phyloP scores from a whole-genome alignment of 2,329 filamentous ascomycete genomes.

The Fusarium sp. region DNA sequence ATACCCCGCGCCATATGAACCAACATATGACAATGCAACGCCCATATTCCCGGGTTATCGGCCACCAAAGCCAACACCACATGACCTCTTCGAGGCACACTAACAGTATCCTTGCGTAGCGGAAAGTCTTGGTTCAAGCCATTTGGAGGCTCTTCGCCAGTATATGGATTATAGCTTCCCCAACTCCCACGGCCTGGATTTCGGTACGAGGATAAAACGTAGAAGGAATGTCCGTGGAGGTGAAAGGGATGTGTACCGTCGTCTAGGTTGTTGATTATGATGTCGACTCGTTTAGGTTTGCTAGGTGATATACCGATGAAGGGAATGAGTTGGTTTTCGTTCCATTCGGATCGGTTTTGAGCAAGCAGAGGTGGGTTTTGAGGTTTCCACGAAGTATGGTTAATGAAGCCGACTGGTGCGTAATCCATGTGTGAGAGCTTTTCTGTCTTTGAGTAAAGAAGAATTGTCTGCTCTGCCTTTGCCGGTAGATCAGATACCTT shows the following conservation, averaged over 20 bases:
- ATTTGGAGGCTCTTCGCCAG: background rate
- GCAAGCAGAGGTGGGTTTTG: background rate
- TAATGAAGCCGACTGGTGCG: slow-evolving; percentile 14
- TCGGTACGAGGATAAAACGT: background rate
- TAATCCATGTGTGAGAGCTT: slow-evolving; percentile 22
- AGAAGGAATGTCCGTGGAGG: slow-evolving; percentile 8
- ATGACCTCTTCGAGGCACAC: slow-evolving; percentile 5
- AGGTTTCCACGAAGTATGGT: slow-evolving; percentile 21
- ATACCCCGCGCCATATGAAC: slow-evolving; percentile 25
- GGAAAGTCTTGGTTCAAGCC: background rate
- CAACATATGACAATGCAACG: slow-evolving; percentile 23
- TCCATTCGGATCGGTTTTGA: background rate
- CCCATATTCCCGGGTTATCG: slow-evolving; percentile 17
- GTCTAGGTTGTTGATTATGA: background rate
- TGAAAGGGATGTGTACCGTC: slow-evolving; percentile 19
- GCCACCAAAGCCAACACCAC: background rate
- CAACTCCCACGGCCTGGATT: slow-evolving; percentile 4
- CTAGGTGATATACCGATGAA: fast-evolving
- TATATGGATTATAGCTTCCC: background rate
- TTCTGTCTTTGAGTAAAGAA: slow-evolving; percentile 2
- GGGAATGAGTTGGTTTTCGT: background rate
- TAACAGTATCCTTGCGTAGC: background rate
- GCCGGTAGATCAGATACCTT: background rate
- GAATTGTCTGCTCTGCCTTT: slow-evolving; percentile 1
- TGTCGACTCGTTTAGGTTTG: background rate